A percentile compares a stretch with the other conserved stretches of the same genome.
These are phyloP conservation scores for Ophiostoma ips DNA, from an alignment of 2,329 filamentous ascomycete genomes.

Conservation along the genomic window DNA sequence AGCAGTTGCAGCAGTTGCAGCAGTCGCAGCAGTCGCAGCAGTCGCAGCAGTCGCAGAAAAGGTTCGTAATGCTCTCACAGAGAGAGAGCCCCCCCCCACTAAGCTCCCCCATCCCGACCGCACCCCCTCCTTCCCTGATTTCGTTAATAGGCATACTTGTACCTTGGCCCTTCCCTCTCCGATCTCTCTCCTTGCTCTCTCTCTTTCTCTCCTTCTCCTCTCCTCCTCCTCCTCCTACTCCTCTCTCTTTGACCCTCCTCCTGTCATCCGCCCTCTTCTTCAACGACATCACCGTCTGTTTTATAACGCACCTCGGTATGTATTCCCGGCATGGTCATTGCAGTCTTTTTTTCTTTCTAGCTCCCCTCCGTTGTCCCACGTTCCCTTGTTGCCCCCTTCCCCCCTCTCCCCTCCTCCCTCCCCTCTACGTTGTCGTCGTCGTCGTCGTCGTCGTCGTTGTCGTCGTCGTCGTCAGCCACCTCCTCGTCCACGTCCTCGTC, in stretches of 20 bases:
- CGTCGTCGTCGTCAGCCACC: neutral
- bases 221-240: neutral
- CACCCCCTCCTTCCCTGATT: neutral
- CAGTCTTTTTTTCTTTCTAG: neutral
- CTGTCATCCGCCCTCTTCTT: neutral
- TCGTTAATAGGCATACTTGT: neutral
- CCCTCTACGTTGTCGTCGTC: too few species aligned
- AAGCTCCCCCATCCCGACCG: neutral
- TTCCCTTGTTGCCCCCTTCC: neutral
- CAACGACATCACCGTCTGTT: neutral
- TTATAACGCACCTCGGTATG: neutral
- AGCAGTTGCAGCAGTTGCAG: neutral
- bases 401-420: neutral
- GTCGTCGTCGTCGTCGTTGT: neutral
- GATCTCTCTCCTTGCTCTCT: neutral
- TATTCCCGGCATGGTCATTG: too few species aligned
- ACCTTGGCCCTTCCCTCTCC: constrained; percentile 1
- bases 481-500: too few species aligned
- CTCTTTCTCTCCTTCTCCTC: neutral
- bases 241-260: neutral
- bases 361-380: neutral
- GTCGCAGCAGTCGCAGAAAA: neutral
- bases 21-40: neutral
- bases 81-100: constrained; percentile 2
- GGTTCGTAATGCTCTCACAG: too few species aligned